These are phyloP conservation scores for Kockiozyma suomiensis DNA, from an alignment of 805 yeast genomes.

Conservation along the genomic window DNA sequence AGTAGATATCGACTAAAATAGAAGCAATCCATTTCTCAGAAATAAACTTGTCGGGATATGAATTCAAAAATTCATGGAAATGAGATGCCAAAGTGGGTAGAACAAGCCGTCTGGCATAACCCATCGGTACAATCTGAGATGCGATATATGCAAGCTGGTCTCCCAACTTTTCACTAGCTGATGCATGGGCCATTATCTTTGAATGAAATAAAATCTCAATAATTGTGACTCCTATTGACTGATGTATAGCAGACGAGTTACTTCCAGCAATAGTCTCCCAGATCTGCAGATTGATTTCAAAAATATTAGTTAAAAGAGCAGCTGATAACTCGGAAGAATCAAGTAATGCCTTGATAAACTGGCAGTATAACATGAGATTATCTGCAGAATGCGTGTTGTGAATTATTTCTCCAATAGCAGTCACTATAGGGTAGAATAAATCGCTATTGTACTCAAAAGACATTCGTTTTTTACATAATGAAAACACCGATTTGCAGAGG, in stretches of 20 bases:
- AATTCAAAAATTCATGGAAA: constrained; percentile 41
- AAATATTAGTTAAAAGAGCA: not conserved
- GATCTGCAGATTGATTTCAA: constrained; percentile 4
- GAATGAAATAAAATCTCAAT: constrained; percentile 17
- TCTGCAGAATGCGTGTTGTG: constrained; percentile 5
- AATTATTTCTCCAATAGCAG: constrained; percentile 5
- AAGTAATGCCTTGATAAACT: constrained; percentile 1
- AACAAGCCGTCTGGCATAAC: constrained; percentile 64
- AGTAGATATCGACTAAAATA: constrained; percentile 51
- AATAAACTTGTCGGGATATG: constrained; percentile 4
- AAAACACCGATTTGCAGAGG: not conserved
- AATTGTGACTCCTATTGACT: not conserved
- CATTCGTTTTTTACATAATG: not conserved
- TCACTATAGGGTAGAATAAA: not conserved
- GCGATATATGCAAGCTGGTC: constrained; percentile 4
- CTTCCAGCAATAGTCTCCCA: constrained; percentile 6
- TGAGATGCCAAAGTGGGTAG: constrained; percentile 59
- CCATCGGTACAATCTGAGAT: constrained; percentile 37
- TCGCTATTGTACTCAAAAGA: not conserved
- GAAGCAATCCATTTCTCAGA: constrained; percentile 54
- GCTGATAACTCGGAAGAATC: not conserved
- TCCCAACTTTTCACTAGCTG: not conserved
- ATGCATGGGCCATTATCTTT: not conserved
- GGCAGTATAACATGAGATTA: constrained; percentile 8
- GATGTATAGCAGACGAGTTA: constrained; percentile 10